These are phyloP conservation scores for Euphorbia pulcherrima DNA, from an alignment of 345 rosid genomes.

Conservation along the genomic window DNA sequence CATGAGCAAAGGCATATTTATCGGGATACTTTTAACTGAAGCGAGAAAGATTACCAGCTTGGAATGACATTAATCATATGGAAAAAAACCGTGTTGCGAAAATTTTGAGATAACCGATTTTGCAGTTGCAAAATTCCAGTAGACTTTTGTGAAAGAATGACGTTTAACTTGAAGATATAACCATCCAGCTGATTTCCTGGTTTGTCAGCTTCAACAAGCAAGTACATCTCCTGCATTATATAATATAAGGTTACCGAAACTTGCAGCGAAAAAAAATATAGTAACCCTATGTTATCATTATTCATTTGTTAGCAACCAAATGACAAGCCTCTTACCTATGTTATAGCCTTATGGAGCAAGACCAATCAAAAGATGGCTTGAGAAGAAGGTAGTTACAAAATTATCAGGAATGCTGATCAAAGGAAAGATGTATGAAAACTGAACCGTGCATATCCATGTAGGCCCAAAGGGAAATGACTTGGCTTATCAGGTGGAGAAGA, in stretches of 20 bases:
- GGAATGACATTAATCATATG: no score
- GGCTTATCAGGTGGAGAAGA: constrained; percentile 58
- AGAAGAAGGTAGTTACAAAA: constrained; percentile 84
- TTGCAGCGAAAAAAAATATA: not conserved
- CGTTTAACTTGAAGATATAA: constrained; percentile 45
- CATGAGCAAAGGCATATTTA: not conserved
- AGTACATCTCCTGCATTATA: constrained; percentile 53
- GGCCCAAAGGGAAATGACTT: constrained; percentile 35
- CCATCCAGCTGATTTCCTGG: constrained; percentile 56
- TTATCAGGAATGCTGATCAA: constrained; percentile 74
- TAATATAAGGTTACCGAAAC: constrained; percentile 6
- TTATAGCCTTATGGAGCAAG: constrained; percentile 80
- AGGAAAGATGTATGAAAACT: constrained; percentile 84
- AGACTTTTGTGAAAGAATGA: constrained; percentile 56
- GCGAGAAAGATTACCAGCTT: no score
- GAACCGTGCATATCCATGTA: constrained; percentile 71
- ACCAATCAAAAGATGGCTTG: constrained; percentile 93
- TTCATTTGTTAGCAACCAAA: no score
- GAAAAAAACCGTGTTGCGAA: no score
- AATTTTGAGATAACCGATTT: constrained; percentile 41
- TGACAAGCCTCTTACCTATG: not conserved
- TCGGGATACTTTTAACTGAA: not conserved
- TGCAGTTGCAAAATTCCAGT: constrained; percentile 53
- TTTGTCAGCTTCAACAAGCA: constrained; percentile 56
- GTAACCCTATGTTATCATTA: no score